A percentile compares a stretch with the other conserved stretches of the same genome.
These are phyloP conservation scores for Sesbania bispinosa DNA, from an alignment of 306 rosid species.

Conservation along the genomic window DNA sequence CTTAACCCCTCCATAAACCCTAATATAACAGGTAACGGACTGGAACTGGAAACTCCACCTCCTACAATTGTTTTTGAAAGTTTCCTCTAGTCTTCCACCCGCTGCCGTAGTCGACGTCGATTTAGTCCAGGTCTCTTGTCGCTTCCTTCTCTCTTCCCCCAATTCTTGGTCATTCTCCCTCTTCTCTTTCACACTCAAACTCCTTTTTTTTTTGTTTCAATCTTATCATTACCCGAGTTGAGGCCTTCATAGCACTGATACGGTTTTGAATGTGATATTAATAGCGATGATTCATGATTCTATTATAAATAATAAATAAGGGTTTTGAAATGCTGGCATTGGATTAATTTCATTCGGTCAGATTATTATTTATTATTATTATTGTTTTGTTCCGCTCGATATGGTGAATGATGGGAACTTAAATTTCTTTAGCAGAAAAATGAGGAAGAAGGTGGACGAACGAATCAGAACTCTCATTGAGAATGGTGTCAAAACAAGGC, in stretches of 20 bases:
- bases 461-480: constrained; percentile 88
- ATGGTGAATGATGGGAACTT: not conserved
- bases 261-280: not conserved
- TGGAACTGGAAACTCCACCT: not conserved
- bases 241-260: not conserved
- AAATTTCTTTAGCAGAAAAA: constrained; percentile 20
- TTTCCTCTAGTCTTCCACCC: not conserved
- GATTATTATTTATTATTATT: not conserved
- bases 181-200: not conserved
- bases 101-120: not conserved
- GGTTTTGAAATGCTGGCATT: not conserved
- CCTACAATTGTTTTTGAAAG: not conserved
- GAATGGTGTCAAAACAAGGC: constrained; percentile 82
- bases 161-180: not conserved
- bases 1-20: constrained; percentile 26
- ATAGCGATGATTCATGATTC: not conserved
- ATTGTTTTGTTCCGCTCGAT: not conserved
- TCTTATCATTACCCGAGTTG: not conserved
- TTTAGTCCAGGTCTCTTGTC: not conserved
- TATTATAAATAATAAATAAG: not conserved
- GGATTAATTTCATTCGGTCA: not conserved
- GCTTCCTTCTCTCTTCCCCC: not conserved
- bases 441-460: constrained; percentile 97
- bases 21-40: not conserved
- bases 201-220: not conserved